A percentile compares a stretch with the other conserved stretches of the same genome.
Evolutionary conservation across 805 yeast species (phyloP).

Genomic region (Alloascoidea hylecoeti): DNA sequence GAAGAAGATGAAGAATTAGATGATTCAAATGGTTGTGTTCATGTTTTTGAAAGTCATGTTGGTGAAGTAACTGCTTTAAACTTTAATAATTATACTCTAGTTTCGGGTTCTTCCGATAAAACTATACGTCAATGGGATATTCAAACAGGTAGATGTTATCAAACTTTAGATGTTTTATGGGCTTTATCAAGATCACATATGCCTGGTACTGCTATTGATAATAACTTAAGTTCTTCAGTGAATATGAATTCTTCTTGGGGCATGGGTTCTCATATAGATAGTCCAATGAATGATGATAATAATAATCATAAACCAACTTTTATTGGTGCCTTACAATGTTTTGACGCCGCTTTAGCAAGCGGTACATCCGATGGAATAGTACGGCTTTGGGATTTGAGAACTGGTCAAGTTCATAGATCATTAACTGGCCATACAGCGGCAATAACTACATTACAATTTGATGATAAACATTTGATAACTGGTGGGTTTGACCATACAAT

Average conservation of each 20-base stretch:
- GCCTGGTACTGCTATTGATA: conserved; percentile 2
- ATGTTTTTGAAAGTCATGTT: conserved; percentile 48
- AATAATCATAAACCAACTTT: conserved; percentile 21
- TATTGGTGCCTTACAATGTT: conserved; percentile 56
- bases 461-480: conserved; percentile 45
- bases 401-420: conserved; percentile 49
- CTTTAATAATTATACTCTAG: conserved; percentile 35
- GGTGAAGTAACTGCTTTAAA: conserved; percentile 53
- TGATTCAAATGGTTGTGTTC: conserved; percentile 21
- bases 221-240: conserved; percentile 3
- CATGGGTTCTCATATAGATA: conserved; percentile 3
- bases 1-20: conserved; percentile 13
- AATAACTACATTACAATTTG: conserved; percentile 55
- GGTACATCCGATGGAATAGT: conserved; percentile 70
- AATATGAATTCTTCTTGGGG: conserved; percentile 3
- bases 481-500: conserved; percentile 52
- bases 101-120: conserved; percentile 58
- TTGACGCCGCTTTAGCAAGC: conserved; percentile 65
- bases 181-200: conserved; percentile 25
- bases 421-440: conserved; percentile 59
- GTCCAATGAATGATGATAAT: conserved; percentile 4
- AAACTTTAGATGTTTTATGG: conserved; percentile 58
- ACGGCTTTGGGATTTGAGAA: conserved; percentile 62
- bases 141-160: conserved; percentile 47
- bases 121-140: conserved; percentile 72